Conservation (phyloP, 805 yeast species). For the Wickerhamiella qilinensis region DNA sequence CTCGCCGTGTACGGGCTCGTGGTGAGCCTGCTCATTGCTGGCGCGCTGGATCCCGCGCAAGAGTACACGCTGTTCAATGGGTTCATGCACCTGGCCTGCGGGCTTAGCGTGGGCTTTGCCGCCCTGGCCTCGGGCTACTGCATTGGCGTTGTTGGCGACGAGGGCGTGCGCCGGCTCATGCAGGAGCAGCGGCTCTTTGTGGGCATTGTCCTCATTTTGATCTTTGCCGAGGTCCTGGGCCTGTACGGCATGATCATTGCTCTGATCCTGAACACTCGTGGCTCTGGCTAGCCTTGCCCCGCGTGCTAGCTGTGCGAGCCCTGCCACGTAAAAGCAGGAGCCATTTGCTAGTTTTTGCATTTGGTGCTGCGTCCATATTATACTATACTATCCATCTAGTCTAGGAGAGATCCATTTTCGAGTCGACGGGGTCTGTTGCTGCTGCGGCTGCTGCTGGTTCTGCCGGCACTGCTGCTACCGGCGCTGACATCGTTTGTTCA, state of each 20-base stretch:
- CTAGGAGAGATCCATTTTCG: background rate
- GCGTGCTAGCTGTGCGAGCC: no score
- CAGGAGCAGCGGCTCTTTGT: constrained; percentile 79
- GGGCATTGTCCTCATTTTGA: constrained; percentile 75
- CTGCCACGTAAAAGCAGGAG: no score
- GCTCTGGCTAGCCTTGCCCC: constrained; percentile 3
- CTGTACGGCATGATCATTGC: constrained; percentile 92
- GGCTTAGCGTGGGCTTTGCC: constrained; percentile 89
- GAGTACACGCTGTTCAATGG: constrained; percentile 84
- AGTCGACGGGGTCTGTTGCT: background rate
- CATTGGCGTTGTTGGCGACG: constrained; percentile 87
- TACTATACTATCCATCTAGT: no score
- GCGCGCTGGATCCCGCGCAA: constrained; percentile 57
- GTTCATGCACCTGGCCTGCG: constrained; percentile 96
- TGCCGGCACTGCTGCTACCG: no score
- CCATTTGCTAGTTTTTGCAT: no score
- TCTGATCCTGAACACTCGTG: constrained; percentile 62
- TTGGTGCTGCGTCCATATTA: no score
- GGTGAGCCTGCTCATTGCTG: constrained; percentile 86
- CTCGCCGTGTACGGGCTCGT: constrained; percentile 93
- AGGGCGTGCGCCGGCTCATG: constrained; percentile 77
- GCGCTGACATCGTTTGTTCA: no score
- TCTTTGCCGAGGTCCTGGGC: constrained; percentile 84
- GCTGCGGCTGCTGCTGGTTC: background rate
- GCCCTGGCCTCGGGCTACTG: constrained; percentile 96